These are phyloP conservation scores for Nakazawaea pomicola DNA, from an alignment of 805 yeast species.

Conservation along the genomic window DNA sequence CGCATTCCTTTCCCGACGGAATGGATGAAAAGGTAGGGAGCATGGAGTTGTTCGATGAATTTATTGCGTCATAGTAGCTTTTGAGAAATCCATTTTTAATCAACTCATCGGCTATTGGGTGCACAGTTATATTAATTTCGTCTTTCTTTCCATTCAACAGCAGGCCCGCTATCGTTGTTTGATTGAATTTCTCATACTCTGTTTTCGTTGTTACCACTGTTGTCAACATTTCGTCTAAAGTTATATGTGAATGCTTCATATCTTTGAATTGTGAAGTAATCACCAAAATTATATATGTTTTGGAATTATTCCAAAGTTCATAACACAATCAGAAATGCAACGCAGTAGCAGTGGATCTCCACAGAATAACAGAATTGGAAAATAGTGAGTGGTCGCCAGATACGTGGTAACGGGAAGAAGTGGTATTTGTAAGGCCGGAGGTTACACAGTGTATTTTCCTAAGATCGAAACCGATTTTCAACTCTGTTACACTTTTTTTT, in stretches of 20 bases:
- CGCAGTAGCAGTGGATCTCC: slow-evolving; percentile 1
- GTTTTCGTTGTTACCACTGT: slow-evolving; percentile 1
- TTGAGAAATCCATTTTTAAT: slow-evolving; percentile 1
- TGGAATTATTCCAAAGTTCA: no score
- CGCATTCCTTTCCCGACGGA: slow-evolving; percentile 17
- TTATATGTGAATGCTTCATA: neutral
- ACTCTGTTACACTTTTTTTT: no score
- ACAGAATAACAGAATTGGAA: neutral
- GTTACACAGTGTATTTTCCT: no score
- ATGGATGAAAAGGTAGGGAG: slow-evolving; percentile 9
- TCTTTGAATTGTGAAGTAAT: neutral
- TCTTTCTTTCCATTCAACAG: neutral
- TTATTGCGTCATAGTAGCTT: slow-evolving; percentile 12
- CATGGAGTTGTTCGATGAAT: slow-evolving; percentile 13
- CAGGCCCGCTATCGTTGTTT: neutral
- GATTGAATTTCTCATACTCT: neutral
- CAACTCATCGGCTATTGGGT: neutral
- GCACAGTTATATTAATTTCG: neutral
- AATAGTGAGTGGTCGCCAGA: neutral
- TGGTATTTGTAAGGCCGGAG: no score
- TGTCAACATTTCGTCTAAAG: slow-evolving; percentile 1
- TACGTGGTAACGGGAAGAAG: neutral
- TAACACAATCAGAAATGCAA: slow-evolving; percentile 1
- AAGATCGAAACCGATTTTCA: no score
- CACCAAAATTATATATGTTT: slow-evolving; percentile 1